A percentile compares a stretch with the other conserved stretches of the same genome.
Evolutionary conservation across 495 filamentous ascomycete genomes (phyloP).

Genomic region (Annulohypoxylon moriforme): DNA sequence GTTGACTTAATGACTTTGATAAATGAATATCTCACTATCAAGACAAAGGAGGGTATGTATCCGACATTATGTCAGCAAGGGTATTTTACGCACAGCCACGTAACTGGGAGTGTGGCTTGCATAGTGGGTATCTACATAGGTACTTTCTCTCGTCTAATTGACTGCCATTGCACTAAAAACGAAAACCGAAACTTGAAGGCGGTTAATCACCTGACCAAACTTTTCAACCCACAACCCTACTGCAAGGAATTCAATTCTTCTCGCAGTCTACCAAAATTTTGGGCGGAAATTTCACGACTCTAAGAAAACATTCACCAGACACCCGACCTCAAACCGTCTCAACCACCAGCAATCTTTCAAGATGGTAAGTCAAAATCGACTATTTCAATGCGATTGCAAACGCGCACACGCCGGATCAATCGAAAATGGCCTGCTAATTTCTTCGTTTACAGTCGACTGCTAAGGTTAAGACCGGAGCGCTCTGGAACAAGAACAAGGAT

Average conservation of each 20-base stretch:
- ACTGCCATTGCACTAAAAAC: not conserved
- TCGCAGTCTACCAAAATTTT: constrained; percentile 45
- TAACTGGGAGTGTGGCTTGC: constrained; percentile 17
- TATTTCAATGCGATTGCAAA: not conserved
- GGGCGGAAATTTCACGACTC: constrained; percentile 50
- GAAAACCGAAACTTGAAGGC: not conserved
- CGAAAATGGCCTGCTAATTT: constrained; percentile 21
- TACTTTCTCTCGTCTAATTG: constrained; percentile 31
- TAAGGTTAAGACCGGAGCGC: constrained; percentile 93
- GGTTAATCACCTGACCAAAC: constrained; percentile 40
- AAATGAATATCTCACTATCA: constrained; percentile 19
- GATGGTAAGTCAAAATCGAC: constrained; percentile 58
- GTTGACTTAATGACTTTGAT: not conserved
- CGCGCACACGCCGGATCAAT: not conserved
- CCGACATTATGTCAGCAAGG: not conserved
- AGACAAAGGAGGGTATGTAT: not conserved
- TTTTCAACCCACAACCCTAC: constrained; percentile 47
- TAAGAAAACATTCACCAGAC: constrained; percentile 45
- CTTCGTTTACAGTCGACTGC: constrained; percentile 72
- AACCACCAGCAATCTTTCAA: constrained; percentile 52
- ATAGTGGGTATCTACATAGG: constrained; percentile 7
- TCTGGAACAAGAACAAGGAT: constrained; percentile 99
- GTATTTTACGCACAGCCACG: not conserved
- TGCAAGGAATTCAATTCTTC: constrained; percentile 47
- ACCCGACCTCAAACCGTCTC: constrained; percentile 48